Evolutionary conservation across 148 eudicot species (phyloP).

Genomic region (Rhododendron ovatum): DNA sequence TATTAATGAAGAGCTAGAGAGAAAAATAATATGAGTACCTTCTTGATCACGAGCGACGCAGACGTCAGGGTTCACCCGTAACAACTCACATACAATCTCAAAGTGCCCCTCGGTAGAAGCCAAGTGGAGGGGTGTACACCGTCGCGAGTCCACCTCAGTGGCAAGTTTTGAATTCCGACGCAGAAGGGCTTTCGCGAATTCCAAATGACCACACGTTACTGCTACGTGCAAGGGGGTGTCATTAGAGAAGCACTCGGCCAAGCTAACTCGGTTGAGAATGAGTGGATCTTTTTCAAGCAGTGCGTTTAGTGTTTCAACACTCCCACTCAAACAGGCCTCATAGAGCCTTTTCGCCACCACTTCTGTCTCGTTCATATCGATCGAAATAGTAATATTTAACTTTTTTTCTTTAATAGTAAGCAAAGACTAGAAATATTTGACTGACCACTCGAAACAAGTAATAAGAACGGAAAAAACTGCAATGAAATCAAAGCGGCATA

Average conservation of each 20-base stretch:
- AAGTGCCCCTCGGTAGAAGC: neutral
- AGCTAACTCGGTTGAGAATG: neutral
- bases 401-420: no score
- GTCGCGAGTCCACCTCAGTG: neutral
- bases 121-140: neutral
- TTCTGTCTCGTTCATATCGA: no score
- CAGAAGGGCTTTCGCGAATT: neutral
- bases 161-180: no score
- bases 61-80: neutral
- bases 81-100: neutral
- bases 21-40: neutral
- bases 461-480: no score
- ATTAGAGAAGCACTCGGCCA: neutral
- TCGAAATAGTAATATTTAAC: no score
- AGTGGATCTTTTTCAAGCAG: neutral
- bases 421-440: no score
- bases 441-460: no score
- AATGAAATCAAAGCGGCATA: no score
- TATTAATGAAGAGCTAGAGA: neutral
- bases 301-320: neutral
- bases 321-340: no score
- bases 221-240: neutral
- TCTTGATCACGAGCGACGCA: neutral
- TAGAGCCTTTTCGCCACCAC: no score
- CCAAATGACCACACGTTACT: neutral